Base-by-base conservation (phyloP, 129 eudicot species). In the Ambrosia artemisiifolia region DNA sequence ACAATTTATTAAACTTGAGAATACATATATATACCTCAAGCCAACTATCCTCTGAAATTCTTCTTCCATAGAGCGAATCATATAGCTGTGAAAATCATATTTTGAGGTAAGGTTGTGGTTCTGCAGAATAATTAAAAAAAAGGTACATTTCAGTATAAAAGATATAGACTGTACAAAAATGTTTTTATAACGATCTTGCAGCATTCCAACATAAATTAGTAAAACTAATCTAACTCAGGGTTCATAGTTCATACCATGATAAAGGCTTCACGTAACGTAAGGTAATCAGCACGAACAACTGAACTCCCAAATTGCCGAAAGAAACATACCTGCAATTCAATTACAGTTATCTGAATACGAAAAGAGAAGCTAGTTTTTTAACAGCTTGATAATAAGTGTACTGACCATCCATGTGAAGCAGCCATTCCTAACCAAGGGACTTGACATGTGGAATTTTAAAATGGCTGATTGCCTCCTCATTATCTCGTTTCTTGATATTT, bases 51-150 rank as follows among this genome's bases (percentile, higher is more conserved):
- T 85, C 74, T 94, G 99, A 75, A 94, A 94, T 78, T 94, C 99
- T 80, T 94, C 99, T 80, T 94, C 99, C 99, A 94, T 94, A 53
- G 99, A 90, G 68, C 99, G 96, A 72, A 94, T 78, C 99, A 94
- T 94, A 77, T 94, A 94, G 89, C 97, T 88, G 91, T 94, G 99
- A 77, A 94, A 94, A 90, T 90, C 97, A 78, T 90, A 90, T 83
- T 77, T 94, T 75, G 91, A 80, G 69, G 93, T 85, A 80, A 94
- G 97, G 86, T 94, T 83, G 93, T 94, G 99, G 49, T 90, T 94
- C 99, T 94, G 97, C 86, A 36, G 72, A 76, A 87, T 61, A 82
- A 80, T 81, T 83, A 74, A 61, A 81, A 28, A 73, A 28, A 55
- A 9, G 0, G 33, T 24, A 8, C 14, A 8, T 55, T 19, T 55